These are phyloP conservation scores for Phaeomoniella chlamydospora DNA, from an alignment of 2,329 filamentous ascomycete species.

Conservation along the genomic window DNA sequence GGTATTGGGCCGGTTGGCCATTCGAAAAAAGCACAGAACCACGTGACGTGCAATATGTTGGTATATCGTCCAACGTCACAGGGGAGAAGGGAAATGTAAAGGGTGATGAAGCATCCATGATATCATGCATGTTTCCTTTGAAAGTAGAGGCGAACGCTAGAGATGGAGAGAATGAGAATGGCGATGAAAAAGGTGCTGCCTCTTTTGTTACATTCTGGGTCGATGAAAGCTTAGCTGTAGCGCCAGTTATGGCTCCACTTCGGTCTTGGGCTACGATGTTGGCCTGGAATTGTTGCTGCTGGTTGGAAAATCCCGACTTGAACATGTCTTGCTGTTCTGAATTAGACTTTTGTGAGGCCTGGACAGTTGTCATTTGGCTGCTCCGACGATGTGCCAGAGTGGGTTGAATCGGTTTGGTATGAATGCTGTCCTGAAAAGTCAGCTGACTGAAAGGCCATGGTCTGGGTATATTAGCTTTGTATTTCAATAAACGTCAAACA, in stretches of 20 bases:
- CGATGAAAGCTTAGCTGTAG: background rate
- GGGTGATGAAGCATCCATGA: background rate
- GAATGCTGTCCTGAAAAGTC: background rate
- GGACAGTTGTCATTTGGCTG: background rate
- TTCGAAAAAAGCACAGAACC: background rate
- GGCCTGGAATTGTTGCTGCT: background rate
- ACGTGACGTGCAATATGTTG: background rate
- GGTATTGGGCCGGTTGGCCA: background rate
- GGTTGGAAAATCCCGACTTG: no score
- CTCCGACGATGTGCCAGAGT: background rate
- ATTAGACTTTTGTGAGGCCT: background rate
- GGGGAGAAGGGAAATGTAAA: background rate
- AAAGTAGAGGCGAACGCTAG: background rate
- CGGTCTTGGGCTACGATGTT: background rate
- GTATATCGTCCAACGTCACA: background rate
- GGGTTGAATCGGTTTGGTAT: background rate
- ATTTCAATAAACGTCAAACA: background rate
- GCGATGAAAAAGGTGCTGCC: background rate
- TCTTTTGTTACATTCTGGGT: background rate
- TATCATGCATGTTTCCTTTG: background rate
- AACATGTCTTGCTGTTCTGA: background rate
- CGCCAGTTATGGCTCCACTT: background rate
- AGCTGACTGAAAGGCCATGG: background rate
- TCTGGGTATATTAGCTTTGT: conserved; percentile 5
- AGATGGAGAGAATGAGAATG: background rate